Conservation (phyloP, 345 rosid species). For the Kernera saxatilis region DNA sequence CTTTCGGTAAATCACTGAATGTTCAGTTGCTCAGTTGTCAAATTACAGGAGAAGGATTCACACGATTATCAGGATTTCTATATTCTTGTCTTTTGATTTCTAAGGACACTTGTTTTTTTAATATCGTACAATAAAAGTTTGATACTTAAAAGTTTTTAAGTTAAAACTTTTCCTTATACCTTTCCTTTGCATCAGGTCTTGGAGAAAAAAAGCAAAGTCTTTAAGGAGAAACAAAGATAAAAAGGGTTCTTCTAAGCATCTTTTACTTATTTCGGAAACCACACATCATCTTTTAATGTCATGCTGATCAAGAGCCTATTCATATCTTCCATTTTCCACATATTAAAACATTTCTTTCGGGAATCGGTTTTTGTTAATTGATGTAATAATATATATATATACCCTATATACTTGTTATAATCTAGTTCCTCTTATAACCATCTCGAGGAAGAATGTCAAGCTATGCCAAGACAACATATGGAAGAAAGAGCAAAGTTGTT, state of each 20-base stretch:
- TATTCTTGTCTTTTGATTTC: constrained; percentile 17
- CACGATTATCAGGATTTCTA: not conserved
- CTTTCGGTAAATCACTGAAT: not conserved
- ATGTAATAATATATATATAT: not conserved
- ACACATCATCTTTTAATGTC: constrained; percentile 17
- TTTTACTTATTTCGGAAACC: constrained; percentile 21
- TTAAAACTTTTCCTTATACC: constrained; percentile 16
- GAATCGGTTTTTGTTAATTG: not conserved
- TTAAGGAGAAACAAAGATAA: constrained; percentile 24
- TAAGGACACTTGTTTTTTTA: constrained; percentile 8
- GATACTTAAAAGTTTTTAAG: not conserved
- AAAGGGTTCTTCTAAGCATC: constrained; percentile 18
- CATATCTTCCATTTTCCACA: constrained; percentile 7
- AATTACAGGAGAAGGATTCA: not conserved
- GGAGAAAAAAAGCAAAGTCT: not conserved
- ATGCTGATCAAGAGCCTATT: constrained; percentile 22
- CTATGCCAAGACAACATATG: constrained; percentile 2
- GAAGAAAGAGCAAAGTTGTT: constrained; percentile 19
- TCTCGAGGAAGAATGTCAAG: not conserved
- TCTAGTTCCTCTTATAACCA: not conserved
- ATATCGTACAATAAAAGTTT: not conserved
- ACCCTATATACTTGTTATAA: not conserved
- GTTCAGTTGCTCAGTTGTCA: not conserved
- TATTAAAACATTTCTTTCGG: not conserved
- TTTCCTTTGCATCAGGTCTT: constrained; percentile 18